Percentiles rank a stretch among this genome's conserved stretches.
phyloP scores from a whole-genome alignment of 306 rosid genomes.

The Parietaria judaica region DNA sequence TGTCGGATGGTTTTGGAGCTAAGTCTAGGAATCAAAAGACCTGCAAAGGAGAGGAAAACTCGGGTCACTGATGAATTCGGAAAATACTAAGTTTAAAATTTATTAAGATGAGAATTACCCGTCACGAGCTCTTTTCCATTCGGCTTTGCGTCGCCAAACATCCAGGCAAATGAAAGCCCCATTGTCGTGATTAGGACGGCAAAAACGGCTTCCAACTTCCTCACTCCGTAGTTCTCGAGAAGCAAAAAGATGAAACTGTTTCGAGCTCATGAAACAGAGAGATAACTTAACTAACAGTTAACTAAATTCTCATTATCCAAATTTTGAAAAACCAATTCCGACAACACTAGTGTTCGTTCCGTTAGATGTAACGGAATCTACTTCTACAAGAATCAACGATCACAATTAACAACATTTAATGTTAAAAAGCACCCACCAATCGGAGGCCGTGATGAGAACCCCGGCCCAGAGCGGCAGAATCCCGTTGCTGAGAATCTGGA shows the following conservation, averaged over 20 bases:
- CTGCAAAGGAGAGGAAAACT: slow-evolving; percentile 26
- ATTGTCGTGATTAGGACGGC: slow-evolving; percentile 68
- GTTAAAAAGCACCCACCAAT: slow-evolving; percentile 40
- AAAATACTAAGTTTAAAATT: background rate
- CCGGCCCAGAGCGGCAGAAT: slow-evolving; percentile 78
- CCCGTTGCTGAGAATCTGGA: slow-evolving; percentile 72
- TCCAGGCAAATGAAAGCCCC: slow-evolving; percentile 86
- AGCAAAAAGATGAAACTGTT: slow-evolving; percentile 70
- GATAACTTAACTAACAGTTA: slow-evolving; percentile 24
- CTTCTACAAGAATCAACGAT: too few species aligned
- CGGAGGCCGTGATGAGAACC: slow-evolving; percentile 74
- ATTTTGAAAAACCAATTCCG: too few species aligned
- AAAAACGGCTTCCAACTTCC: slow-evolving; percentile 88
- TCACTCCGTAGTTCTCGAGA: slow-evolving; percentile 88
- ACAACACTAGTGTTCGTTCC: too few species aligned
- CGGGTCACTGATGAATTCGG: background rate
- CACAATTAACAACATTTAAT: too few species aligned
- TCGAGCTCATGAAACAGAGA: slow-evolving; percentile 2
- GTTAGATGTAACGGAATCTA: too few species aligned
- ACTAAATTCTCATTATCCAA: background rate
- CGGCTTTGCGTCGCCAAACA: slow-evolving; percentile 76
- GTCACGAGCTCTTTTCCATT: slow-evolving; percentile 55
- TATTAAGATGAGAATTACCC: slow-evolving; percentile 28
- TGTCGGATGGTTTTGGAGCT: slow-evolving; percentile 78
- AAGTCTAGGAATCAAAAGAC: slow-evolving; percentile 73